phyloP scores from a whole-genome alignment of 148 eudicot species.

The Cornus controversa region DNA sequence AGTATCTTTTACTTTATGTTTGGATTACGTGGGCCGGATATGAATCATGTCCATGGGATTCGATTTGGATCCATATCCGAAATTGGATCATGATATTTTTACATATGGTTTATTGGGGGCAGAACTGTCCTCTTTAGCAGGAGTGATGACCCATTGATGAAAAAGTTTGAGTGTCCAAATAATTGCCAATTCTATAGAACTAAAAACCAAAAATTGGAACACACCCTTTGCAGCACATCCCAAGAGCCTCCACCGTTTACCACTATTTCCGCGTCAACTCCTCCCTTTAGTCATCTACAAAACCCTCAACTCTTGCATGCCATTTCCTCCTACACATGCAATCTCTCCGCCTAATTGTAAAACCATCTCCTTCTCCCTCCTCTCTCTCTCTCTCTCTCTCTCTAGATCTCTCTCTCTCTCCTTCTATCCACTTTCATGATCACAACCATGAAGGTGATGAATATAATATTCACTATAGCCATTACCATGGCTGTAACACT shows the following conservation, averaged over 20 bases:
- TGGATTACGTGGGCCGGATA: no score
- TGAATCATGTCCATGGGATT: no score
- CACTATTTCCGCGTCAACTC: conserved; percentile 43
- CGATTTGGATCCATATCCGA: no score
- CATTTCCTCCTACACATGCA: neutral
- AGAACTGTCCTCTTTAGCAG: neutral
- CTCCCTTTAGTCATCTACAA: conserved; percentile 20
- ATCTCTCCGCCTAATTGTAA: neutral
- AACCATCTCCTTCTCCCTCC: neutral
- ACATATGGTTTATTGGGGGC: neutral
- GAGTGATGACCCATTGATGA: neutral
- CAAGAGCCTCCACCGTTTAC: conserved; percentile 7
- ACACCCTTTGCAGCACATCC: conserved; percentile 14
- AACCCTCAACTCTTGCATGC: neutral
- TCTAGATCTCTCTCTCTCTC: neutral
- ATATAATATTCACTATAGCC: conserved; percentile 26
- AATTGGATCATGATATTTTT: no score
- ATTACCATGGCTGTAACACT: conserved; percentile 30
- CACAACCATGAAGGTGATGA: conserved; percentile 18
- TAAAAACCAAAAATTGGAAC: conserved; percentile 5
- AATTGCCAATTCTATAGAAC: neutral
- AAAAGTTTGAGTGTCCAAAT: neutral
- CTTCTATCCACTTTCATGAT: neutral
- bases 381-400: neutral
- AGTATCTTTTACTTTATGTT: no score